These are phyloP conservation scores for Hawksworthiomyces lignivorus DNA, from an alignment of 2,329 filamentous ascomycete species.

Conservation along the genomic window DNA sequence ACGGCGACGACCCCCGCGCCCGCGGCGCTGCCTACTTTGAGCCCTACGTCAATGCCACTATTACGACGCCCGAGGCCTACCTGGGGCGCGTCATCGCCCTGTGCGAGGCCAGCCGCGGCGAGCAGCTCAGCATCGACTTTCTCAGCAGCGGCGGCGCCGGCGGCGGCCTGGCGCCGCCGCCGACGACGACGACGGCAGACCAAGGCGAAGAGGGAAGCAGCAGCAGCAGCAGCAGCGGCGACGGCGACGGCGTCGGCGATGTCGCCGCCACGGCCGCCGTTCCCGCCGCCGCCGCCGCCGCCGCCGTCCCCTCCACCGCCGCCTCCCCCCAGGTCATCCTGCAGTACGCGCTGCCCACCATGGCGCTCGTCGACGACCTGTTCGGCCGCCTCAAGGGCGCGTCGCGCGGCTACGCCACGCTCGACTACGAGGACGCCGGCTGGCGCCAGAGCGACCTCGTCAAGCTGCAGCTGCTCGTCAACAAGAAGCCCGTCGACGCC, in stretches of 20 bases:
- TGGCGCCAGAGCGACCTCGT: conserved; percentile 74
- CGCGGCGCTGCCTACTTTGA: conserved; percentile 41
- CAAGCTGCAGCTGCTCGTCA: conserved; percentile 89
- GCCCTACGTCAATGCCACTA: conserved; percentile 69
- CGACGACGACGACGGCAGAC: not conserved
- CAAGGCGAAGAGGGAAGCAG: conserved; percentile 27
- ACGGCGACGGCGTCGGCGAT: not conserved
- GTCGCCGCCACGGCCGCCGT: conserved; percentile 20
- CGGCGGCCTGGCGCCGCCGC: not conserved
- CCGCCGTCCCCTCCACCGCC: conserved; percentile 60
- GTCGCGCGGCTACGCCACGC: conserved; percentile 80
- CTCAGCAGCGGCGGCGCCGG: conserved; percentile 50
- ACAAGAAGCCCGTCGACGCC: conserved; percentile 87
- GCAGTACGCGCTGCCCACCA: conserved; percentile 81
- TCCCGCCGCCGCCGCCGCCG: conserved; percentile 45
- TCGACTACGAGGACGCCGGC: conserved; percentile 94
- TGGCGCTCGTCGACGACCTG: conserved; percentile 90
- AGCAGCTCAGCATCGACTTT: conserved; percentile 81
- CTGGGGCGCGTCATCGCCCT: conserved; percentile 91
- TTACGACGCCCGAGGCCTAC: conserved; percentile 91
- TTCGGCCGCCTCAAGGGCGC: conserved; percentile 93
- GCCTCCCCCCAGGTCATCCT: conserved; percentile 87
- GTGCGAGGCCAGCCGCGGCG: conserved; percentile 81
- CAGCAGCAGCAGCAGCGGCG: conserved; percentile 26
- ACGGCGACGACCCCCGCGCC: conserved; percentile 43